These are phyloP conservation scores for Amanita pseudoporphyria DNA, from an alignment of 768 basidiomycete species.

Conservation along the genomic window DNA sequence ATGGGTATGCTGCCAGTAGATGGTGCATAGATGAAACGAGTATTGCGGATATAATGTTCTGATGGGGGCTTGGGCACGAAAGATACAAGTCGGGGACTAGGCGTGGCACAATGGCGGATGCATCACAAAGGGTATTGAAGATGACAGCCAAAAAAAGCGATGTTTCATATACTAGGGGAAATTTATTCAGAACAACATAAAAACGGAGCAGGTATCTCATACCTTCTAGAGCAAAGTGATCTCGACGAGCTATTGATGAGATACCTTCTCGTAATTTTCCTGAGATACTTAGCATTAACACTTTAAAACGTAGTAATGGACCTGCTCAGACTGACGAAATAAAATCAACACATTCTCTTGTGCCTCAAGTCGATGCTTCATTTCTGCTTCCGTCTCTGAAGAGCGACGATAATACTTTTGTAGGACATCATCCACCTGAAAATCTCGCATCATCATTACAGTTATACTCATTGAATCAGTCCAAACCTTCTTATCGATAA, in stretches of 20 bases:
- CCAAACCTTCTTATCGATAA: slow-evolving; percentile 56
- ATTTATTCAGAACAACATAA: background rate
- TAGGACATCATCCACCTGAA: slow-evolving; percentile 42
- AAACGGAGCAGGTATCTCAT: slow-evolving; percentile 7
- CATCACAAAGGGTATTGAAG: slow-evolving; percentile 54
- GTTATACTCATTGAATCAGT: background rate
- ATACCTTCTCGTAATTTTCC: slow-evolving; percentile 75
- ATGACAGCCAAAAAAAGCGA: slow-evolving; percentile 57
- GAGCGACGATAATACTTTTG: slow-evolving; percentile 21
- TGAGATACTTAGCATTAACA: slow-evolving; percentile 16
- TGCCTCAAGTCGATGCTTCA: slow-evolving; percentile 36
- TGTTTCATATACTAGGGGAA: slow-evolving; percentile 54
- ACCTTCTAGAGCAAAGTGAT: slow-evolving; percentile 65
- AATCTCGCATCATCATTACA: background rate
- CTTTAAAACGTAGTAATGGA: background rate
- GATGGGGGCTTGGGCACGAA: slow-evolving; percentile 15
- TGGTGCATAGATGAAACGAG: slow-evolving; percentile 50
- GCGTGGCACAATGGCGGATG: slow-evolving; percentile 49
- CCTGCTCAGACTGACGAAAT: slow-evolving; percentile 42
- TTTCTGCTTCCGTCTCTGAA: slow-evolving; percentile 23
- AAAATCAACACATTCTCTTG: slow-evolving; percentile 65
- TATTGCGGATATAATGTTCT: slow-evolving; percentile 20
- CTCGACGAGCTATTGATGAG: slow-evolving; percentile 46
- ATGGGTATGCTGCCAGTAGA: slow-evolving; percentile 51
- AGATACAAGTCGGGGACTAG: slow-evolving; percentile 44